phyloP scores from a whole-genome alignment of 2,329 filamentous ascomycete genomes.

The Xylariaceae sp. region DNA sequence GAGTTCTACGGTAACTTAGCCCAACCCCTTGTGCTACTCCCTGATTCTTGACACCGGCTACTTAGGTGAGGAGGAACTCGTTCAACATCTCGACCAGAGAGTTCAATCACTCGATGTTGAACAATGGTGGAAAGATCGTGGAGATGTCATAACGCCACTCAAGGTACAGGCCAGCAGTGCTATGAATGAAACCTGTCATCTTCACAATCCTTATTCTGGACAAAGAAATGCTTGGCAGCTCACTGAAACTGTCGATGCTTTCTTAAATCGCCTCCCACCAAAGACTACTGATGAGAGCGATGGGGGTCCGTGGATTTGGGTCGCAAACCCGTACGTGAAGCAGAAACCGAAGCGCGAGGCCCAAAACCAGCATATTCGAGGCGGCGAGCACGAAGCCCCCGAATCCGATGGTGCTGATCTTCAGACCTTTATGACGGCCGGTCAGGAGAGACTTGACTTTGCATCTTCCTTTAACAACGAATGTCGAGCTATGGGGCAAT shows the following conservation, averaged over 20 bases:
- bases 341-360: constrained; percentile 32
- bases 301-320: constrained; percentile 66
- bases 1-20: constrained; percentile 51
- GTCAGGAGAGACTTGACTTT: constrained; percentile 46
- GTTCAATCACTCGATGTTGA: constrained; percentile 48
- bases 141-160: constrained; percentile 17
- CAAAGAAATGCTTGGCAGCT: constrained; percentile 56
- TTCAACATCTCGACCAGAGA: constrained; percentile 44
- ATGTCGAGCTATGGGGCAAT: constrained; percentile 37
- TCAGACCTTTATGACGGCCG: constrained; percentile 48
- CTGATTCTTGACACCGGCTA: constrained; percentile 9
- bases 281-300: constrained; percentile 49
- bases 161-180: constrained; percentile 17
- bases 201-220: constrained; percentile 59
- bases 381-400: constrained; percentile 48
- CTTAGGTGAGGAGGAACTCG: constrained; percentile 52
- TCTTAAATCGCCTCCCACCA: constrained; percentile 66
- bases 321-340: constrained; percentile 58
- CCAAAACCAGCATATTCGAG: constrained; percentile 36
- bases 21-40: not conserved
- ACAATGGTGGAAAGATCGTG: constrained; percentile 43
- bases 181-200: constrained; percentile 21
- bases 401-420: constrained; percentile 44
- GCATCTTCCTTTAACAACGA: constrained; percentile 46
- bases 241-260: constrained; percentile 59